Conservation (phyloP, 192 early-diverging fungal genomes). For the Globomyces pollinis-pini region DNA sequence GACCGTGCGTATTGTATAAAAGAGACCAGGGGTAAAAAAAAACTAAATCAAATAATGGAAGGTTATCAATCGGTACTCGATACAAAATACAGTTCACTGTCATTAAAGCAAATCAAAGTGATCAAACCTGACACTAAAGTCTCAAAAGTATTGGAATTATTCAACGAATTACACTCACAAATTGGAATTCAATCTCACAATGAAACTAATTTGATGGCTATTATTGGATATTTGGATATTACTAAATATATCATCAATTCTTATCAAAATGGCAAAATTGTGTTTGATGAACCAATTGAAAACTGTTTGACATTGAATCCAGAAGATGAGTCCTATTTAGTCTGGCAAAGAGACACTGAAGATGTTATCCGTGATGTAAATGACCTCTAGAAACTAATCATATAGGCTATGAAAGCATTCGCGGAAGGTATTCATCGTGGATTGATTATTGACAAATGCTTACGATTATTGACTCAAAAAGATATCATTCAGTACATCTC, state of each 20-base stretch:
- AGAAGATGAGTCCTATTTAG: slow-evolving; percentile 3
- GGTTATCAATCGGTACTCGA: no score
- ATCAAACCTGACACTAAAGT: background rate
- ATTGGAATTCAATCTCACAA: background rate
- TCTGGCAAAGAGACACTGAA: background rate
- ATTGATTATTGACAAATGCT: background rate
- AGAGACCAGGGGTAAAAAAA: no score
- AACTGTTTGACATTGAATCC: background rate
- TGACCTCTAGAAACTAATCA: background rate
- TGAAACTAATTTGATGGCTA: background rate
- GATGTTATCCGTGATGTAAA: background rate
- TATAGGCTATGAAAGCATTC: background rate
- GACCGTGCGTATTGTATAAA: no score
- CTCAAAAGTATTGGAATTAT: background rate
- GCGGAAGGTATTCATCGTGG: background rate
- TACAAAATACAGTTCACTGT: background rate
- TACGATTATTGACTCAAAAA: no score
- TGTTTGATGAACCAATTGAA: background rate
- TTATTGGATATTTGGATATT: background rate
- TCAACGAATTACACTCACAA: background rate
- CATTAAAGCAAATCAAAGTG: background rate
- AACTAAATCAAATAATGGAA: no score
- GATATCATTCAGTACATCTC: no score
- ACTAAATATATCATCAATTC: background rate
- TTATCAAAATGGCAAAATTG: background rate